These are phyloP conservation scores for Polygonum aviculare DNA, from an alignment of 148 eudicot genomes.

Conservation along the genomic window DNA sequence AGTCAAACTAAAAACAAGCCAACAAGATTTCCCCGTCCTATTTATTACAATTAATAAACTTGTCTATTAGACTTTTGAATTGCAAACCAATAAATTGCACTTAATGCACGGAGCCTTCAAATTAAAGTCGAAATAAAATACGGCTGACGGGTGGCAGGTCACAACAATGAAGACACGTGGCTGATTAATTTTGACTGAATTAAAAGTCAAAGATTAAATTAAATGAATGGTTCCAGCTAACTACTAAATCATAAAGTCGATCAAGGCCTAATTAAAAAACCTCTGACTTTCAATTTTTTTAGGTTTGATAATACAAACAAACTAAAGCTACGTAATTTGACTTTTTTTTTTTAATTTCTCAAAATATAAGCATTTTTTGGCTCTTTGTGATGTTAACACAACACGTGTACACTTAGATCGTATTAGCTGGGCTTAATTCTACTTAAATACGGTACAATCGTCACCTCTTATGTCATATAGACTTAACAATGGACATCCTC, in stretches of 20 bases:
- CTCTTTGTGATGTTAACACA: not conserved
- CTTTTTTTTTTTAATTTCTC: not conserved
- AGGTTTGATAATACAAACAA: not conserved
- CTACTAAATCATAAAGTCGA: not conserved
- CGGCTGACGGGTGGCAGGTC: not conserved
- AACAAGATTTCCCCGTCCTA: not conserved
- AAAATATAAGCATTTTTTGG: not conserved
- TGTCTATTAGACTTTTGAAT: not conserved
- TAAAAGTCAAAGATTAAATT: not conserved
- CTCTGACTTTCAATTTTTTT: not conserved
- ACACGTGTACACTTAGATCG: not conserved
- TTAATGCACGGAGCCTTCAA: not conserved
- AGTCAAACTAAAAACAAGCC: not conserved
- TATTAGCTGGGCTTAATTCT: not conserved
- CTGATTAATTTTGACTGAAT: constrained; percentile 4
- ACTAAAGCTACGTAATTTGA: not conserved
- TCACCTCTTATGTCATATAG: not conserved
- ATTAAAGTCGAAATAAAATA: not conserved
- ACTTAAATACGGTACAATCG: not conserved
- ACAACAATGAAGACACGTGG: not conserved
- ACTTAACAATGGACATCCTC: not conserved
- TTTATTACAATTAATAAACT: not conserved
- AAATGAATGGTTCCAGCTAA: not conserved
- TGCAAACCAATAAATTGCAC: not conserved
- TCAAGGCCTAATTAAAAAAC: not conserved